These are phyloP conservation scores for Tolypocladium album DNA, from an alignment of 2,329 filamentous ascomycete genomes.

Conservation along the genomic window DNA sequence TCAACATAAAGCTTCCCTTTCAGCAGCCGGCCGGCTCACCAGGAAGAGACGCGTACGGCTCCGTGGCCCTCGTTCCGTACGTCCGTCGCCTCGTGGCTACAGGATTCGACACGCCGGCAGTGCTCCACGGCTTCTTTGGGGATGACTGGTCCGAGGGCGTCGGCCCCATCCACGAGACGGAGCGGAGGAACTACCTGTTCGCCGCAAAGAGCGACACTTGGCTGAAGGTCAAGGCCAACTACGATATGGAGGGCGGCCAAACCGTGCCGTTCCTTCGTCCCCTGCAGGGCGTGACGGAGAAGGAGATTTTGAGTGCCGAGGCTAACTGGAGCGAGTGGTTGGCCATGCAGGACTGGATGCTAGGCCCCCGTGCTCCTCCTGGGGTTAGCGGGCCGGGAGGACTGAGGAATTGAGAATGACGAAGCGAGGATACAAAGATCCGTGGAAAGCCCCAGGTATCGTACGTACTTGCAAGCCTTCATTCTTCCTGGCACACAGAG, in stretches of 20 bases:
- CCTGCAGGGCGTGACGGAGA: conserved; percentile 62
- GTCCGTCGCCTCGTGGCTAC: conserved; percentile 84
- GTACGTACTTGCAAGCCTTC: not conserved
- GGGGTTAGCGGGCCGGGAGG: conserved; percentile 13
- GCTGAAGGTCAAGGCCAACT: conserved; percentile 79
- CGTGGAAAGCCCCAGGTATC: not conserved
- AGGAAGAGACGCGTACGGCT: conserved; percentile 37
- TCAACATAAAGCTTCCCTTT: conserved; percentile 86
- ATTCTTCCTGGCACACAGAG: not conserved
- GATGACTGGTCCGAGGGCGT: conserved; percentile 79
- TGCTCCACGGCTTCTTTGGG: conserved; percentile 96
- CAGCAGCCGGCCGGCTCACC: conserved; percentile 44
- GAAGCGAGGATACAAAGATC: not conserved
- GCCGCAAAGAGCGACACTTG: conserved; percentile 88
- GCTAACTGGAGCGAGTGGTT: conserved; percentile 88
- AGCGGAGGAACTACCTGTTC: conserved; percentile 90
- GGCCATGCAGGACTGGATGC: conserved; percentile 97
- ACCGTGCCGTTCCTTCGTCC: conserved; percentile 80
- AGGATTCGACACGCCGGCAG: conserved; percentile 74
- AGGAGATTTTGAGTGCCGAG: conserved; percentile 76
- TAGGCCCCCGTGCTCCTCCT: conserved; percentile 64
- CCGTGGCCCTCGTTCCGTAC: conserved; percentile 59
- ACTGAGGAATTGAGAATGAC: conserved; percentile 1
- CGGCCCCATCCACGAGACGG: conserved; percentile 73
- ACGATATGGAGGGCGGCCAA: conserved; percentile 78